Percentiles rank a stretch among this genome's conserved stretches.
Conservation (phyloP, 495 filamentous ascomycete species). For the Trypethelium eluteriae region DNA sequence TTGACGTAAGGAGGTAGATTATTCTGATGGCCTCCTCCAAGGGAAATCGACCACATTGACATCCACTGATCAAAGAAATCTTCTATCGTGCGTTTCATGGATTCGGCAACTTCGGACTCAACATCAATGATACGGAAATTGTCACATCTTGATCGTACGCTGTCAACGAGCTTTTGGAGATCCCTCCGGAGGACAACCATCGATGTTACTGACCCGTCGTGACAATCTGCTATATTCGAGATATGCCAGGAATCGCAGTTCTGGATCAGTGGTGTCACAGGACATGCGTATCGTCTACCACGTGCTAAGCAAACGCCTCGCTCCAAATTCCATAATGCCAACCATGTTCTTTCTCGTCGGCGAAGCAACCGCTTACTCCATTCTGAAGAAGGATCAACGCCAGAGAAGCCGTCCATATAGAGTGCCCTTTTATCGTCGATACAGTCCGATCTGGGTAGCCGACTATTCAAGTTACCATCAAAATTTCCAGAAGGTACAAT, state of each 20-base stretch:
- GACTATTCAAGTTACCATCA: constrained; percentile 41
- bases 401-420: constrained; percentile 57
- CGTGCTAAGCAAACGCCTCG: constrained; percentile 63
- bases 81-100: constrained; percentile 53
- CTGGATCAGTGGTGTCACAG: constrained; percentile 54
- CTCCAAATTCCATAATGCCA: constrained; percentile 65
- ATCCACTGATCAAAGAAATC: constrained; percentile 57
- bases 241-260: constrained; percentile 62
- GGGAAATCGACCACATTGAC: constrained; percentile 51
- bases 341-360: constrained; percentile 60
- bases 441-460: constrained; percentile 54
- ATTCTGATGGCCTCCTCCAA: constrained; percentile 49
- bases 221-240: constrained; percentile 53
- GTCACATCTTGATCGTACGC: constrained; percentile 57
- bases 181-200: constrained; percentile 62
- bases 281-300: constrained; percentile 59
- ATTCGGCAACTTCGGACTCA: constrained; percentile 49
- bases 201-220: constrained; percentile 61
- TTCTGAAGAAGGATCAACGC: constrained; percentile 53
- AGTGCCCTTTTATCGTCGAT: constrained; percentile 58
- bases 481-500: constrained; percentile 49
- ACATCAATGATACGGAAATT: constrained; percentile 44
- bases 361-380: constrained; percentile 53
- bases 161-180: constrained; percentile 52
- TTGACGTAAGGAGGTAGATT: constrained; percentile 65